A percentile compares a stretch with the other conserved stretches of the same genome.
Conservation (phyloP, 106 monocot genomes). For the Narthecium ossifragum region DNA sequence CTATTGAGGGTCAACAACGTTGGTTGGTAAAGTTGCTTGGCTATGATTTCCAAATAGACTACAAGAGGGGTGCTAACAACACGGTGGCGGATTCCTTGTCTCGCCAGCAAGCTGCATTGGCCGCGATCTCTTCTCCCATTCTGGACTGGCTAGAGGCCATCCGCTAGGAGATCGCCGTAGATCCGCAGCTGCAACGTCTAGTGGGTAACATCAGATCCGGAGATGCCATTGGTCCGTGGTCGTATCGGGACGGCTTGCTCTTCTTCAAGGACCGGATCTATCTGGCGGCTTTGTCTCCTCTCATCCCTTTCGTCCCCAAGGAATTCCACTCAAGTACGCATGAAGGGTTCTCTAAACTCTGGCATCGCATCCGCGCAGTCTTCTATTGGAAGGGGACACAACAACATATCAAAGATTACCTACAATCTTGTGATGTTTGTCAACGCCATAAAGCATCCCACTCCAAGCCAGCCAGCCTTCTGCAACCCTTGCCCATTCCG, state of each 20-base stretch:
- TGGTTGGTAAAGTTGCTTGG: slow-evolving; percentile 13
- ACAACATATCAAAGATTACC: neutral
- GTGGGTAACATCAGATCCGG: neutral
- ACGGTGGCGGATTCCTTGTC: neutral
- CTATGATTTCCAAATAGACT: slow-evolving; percentile 4
- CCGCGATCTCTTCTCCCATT: neutral
- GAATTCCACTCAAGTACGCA: neutral
- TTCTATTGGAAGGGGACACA: neutral
- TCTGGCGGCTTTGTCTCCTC: no score
- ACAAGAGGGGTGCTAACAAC: neutral
- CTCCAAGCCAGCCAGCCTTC: neutral
- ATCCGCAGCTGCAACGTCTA: neutral
- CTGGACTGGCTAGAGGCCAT: neutral
- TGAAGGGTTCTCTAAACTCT: neutral
- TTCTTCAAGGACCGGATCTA: neutral
- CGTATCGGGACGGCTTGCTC: neutral
- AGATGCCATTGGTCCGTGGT: neutral
- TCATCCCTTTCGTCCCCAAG: no score
- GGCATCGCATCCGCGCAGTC: neutral
- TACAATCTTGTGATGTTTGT: neutral
- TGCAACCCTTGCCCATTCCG: slow-evolving; percentile 8
- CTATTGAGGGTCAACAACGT: slow-evolving; percentile 4
- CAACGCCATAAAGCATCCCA: no score
- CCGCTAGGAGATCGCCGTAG: neutral
- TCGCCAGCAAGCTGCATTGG: neutral